phyloP scores from a whole-genome alignment of 2,329 filamentous ascomycete genomes.

The Verticillium longisporum region DNA sequence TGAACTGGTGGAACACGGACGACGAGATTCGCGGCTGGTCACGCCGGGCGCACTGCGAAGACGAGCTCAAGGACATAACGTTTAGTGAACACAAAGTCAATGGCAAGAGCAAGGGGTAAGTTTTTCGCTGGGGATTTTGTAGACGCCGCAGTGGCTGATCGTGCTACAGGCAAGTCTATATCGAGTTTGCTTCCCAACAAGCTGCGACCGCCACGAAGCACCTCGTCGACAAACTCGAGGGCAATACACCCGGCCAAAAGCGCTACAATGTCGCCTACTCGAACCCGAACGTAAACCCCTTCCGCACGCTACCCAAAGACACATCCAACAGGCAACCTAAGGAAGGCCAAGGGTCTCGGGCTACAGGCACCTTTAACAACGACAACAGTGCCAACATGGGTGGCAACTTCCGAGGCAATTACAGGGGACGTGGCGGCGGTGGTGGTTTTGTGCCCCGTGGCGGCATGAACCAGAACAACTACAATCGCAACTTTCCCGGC shows the following conservation, averaged over 20 bases:
- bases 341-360: slow-evolving; percentile 50
- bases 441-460: slow-evolving; percentile 38
- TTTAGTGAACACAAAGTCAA: slow-evolving; percentile 99
- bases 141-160: background rate
- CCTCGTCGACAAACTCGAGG: slow-evolving; percentile 62
- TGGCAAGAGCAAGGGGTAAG: slow-evolving; percentile 95
- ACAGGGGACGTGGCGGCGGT: slow-evolving; percentile 48
- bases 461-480: slow-evolving; percentile 42
- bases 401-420: slow-evolving; percentile 41
- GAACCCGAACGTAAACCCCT: slow-evolving; percentile 73
- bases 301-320: slow-evolving; percentile 86
- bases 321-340: slow-evolving; percentile 64
- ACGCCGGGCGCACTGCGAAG: slow-evolving; percentile 70
- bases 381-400: slow-evolving; percentile 38
- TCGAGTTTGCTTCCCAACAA: slow-evolving; percentile 78
- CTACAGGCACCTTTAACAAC: slow-evolving; percentile 42
- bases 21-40: slow-evolving; percentile 90
- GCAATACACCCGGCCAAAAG: slow-evolving; percentile 52
- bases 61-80: slow-evolving; percentile 83
- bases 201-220: slow-evolving; percentile 82
- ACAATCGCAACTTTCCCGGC: slow-evolving; percentile 25
- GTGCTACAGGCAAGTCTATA: slow-evolving; percentile 62
- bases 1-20: slow-evolving; percentile 96
- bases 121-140: background rate
- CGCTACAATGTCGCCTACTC: slow-evolving; percentile 71